Conservation (phyloP, 164 flowering plant genomes). For the Chimonanthus salicifolius region DNA sequence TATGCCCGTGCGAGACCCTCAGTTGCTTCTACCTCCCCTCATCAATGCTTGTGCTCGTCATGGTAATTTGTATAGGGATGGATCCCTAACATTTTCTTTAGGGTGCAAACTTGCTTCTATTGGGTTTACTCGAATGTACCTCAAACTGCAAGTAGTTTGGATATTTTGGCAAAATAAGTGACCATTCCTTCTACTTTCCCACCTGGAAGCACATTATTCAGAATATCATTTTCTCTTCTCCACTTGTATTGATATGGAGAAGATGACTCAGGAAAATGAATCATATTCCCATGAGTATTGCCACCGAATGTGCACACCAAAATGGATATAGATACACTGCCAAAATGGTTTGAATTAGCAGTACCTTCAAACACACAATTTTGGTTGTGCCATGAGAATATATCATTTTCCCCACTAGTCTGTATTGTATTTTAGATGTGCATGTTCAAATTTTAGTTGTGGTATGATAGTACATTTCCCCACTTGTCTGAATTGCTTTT, state of each 20-base stretch:
- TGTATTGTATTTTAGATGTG: background rate
- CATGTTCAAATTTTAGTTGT: background rate
- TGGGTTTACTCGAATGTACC: background rate
- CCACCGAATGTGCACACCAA: background rate
- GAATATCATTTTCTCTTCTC: background rate
- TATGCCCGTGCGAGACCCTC: constrained; percentile 93
- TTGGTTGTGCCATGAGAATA: background rate
- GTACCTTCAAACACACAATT: background rate
- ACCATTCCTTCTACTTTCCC: background rate
- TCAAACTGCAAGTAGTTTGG: background rate
- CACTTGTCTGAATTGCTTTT: background rate
- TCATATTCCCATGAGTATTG: background rate
- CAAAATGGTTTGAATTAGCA: background rate
- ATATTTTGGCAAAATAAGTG: background rate
- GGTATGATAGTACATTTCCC: background rate
- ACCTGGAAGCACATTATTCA: background rate
- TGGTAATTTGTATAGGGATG: constrained; percentile 39
- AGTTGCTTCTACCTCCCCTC: constrained; percentile 69
- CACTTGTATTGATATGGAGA: too few species aligned
- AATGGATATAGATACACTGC: background rate
- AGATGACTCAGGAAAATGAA: too few species aligned
- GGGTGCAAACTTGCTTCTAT: background rate
- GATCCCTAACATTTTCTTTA: background rate
- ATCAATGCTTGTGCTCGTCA: constrained; percentile 64
- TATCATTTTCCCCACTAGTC: background rate